Conservation (phyloP, 1,284 basidiomycete genomes). For the Ganoderma lingzhi region DNA sequence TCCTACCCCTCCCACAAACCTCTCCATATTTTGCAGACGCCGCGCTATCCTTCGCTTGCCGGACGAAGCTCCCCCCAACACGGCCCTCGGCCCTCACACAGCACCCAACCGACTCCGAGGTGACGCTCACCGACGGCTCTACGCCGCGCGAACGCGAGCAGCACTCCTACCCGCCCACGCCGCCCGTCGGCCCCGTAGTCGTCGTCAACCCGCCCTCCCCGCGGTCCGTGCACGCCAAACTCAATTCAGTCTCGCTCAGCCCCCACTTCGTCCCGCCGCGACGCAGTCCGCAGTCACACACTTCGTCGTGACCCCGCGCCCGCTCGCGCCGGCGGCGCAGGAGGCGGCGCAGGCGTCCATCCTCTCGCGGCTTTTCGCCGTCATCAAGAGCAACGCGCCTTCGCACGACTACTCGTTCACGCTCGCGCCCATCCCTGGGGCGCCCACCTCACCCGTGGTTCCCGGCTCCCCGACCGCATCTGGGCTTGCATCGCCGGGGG, state of each 20-base stretch:
- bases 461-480: neutral
- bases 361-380: slow-evolving; percentile 63
- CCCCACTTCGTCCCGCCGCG: slow-evolving; percentile 5
- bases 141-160: slow-evolving; percentile 8
- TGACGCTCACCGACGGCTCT: slow-evolving; percentile 41
- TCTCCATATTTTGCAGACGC: slow-evolving; percentile 67
- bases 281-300: slow-evolving; percentile 46
- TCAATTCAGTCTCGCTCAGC: slow-evolving; percentile 42
- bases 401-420: slow-evolving; percentile 74
- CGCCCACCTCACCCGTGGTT: slow-evolving; percentile 14
- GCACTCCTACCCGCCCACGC: slow-evolving; percentile 77
- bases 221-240: slow-evolving; percentile 48
- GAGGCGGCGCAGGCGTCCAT: slow-evolving; percentile 49
- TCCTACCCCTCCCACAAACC: slow-evolving; percentile 62
- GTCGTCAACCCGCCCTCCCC: slow-evolving; percentile 55
- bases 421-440: slow-evolving; percentile 50
- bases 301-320: slow-evolving; percentile 68
- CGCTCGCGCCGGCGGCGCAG: slow-evolving; percentile 39
- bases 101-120: slow-evolving; percentile 43
- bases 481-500: slow-evolving; percentile 27
- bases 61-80: slow-evolving; percentile 52
- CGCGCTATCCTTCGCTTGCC: slow-evolving; percentile 67
- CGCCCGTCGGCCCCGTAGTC: slow-evolving; percentile 44
- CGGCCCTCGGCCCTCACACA: slow-evolving; percentile 27
- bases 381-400: slow-evolving; percentile 62